Evolutionary conservation across 2,329 filamentous ascomycete species (phyloP).

Genomic region (Penicillium sp.): DNA sequence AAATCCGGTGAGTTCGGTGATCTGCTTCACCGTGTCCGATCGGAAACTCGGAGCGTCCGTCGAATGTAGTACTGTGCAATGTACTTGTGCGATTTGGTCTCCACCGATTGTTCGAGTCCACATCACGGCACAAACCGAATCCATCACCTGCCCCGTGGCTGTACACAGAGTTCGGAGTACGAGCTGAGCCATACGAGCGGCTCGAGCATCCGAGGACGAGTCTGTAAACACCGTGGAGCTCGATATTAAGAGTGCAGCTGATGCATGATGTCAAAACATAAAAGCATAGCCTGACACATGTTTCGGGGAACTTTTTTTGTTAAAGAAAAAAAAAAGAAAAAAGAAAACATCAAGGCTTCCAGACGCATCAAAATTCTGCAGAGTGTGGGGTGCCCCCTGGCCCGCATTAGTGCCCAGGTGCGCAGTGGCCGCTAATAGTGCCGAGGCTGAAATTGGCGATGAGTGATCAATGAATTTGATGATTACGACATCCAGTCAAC

Average conservation of each 20-base stretch:
- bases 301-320: no score
- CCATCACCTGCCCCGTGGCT: neutral
- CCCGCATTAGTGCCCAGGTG: neutral
- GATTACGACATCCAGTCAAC: neutral
- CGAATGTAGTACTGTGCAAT: neutral
- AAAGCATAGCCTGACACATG: no score
- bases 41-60: neutral
- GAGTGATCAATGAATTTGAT: slow-evolving; percentile 3
- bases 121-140: neutral
- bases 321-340: no score
- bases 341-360: neutral
- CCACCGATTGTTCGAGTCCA: neutral
- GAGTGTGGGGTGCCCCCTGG: neutral
- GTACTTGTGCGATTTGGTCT: neutral
- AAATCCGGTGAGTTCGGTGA: neutral
- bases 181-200: neutral
- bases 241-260: no score
- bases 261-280: no score
- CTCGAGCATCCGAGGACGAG: neutral
- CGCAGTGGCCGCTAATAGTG: neutral
- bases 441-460: slow-evolving; percentile 4
- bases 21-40: neutral
- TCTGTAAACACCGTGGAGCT: no score
- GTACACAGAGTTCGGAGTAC: neutral
- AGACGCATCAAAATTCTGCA: neutral